Evolutionary conservation across 345 rosid genomes (phyloP).

Genomic region (Punica granatum): DNA sequence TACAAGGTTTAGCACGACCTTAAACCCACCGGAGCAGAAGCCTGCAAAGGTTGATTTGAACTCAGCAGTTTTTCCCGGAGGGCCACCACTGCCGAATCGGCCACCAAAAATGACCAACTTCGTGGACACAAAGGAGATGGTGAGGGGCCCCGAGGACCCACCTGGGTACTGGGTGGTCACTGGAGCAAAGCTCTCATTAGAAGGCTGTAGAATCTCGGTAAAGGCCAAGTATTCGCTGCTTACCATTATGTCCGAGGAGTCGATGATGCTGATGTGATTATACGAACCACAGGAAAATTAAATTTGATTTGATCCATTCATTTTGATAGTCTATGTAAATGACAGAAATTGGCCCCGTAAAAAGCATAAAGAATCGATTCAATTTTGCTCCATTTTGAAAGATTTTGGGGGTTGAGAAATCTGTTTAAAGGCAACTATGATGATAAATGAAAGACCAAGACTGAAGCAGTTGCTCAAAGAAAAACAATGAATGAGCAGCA

Average conservation of each 20-base stretch:
- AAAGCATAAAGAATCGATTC: too few species aligned
- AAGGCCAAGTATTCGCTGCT: slow-evolving; percentile 77
- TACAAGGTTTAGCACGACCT: slow-evolving; percentile 49
- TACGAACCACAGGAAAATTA: background rate
- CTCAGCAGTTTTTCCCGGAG: slow-evolving; percentile 82
- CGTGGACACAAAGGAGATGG: slow-evolving; percentile 83
- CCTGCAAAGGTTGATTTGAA: slow-evolving; percentile 59
- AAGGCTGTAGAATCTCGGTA: slow-evolving; percentile 67
- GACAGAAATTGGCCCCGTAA: too few species aligned
- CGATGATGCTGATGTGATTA: slow-evolving; percentile 42
- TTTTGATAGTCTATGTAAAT: background rate
- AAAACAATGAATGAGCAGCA: background rate
- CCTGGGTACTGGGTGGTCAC: slow-evolving; percentile 98
- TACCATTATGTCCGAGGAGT: slow-evolving; percentile 70
- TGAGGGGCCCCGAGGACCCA: slow-evolving; percentile 76
- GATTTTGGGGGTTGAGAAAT: too few species aligned
- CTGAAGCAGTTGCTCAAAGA: background rate
- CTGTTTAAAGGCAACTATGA: background rate
- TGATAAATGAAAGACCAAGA: background rate
- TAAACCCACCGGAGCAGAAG: slow-evolving; percentile 36
- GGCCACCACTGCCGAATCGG: slow-evolving; percentile 49
- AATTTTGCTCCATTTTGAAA: too few species aligned
- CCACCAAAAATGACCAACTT: slow-evolving; percentile 63
- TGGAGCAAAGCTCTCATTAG: slow-evolving; percentile 81
- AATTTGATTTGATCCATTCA: slow-evolving; percentile 2